phyloP scores from a whole-genome alignment of 176 grass and related monocot genomes.

The Typha latifolia region DNA sequence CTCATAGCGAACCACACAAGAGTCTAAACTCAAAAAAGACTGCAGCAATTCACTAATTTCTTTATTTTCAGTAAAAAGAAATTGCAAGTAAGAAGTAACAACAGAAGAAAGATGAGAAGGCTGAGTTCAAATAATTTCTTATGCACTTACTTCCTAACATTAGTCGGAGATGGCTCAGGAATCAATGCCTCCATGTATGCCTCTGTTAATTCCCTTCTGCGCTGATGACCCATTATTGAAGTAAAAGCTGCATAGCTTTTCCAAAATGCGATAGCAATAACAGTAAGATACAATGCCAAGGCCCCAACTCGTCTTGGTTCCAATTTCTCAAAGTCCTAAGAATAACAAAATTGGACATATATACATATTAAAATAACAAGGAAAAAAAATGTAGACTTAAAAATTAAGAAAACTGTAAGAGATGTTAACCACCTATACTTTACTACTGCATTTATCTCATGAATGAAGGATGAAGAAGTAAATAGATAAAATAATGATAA shows the following conservation, averaged over 20 bases:
- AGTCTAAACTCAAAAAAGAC: too few relatives aligned
- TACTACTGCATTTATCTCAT: too few relatives aligned
- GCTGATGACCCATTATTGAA: slow-evolving; percentile 2
- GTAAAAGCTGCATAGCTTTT: slow-evolving; percentile 11
- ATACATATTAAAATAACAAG: neutral
- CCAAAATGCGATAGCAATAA: slow-evolving; percentile 10
- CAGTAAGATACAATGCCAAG: slow-evolving; percentile 16
- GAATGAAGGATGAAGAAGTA: too few relatives aligned
- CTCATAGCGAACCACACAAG: too few relatives aligned
- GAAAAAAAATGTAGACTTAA: too few relatives aligned
- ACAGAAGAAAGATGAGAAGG: neutral
- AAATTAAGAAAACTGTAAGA: too few relatives aligned
- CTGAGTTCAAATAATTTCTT: neutral
- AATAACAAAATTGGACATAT: neutral
- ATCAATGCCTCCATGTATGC: slow-evolving; percentile 35
- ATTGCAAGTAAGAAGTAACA: neutral
- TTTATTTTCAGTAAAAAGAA: neutral
- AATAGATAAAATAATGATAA: too few relatives aligned
- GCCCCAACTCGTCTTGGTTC: slow-evolving; percentile 25
- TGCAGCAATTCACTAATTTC: neutral
- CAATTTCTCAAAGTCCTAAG: slow-evolving; percentile 20
- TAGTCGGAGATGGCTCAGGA: slow-evolving; percentile 29
- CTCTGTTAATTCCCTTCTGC: slow-evolving; percentile 28
- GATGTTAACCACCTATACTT: too few relatives aligned
- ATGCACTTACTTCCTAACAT: slow-evolving; percentile 24